Base-by-base conservation (phyloP, 257 asterid genomes). In the Anisodus acutangulus region DNA sequence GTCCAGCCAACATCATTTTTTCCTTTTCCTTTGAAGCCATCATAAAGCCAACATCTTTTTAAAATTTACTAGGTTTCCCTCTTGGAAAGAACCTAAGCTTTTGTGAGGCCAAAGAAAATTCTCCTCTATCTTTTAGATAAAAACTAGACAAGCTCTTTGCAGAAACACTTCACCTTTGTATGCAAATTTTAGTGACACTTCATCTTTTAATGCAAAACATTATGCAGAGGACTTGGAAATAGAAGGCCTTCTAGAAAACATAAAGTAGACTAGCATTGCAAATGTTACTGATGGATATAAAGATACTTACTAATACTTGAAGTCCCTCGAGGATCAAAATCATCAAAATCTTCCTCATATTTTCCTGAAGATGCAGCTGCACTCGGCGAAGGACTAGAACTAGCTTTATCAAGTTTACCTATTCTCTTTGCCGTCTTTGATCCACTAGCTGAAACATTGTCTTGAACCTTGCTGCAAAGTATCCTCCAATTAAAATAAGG, bases 251-350 rank as follows among this genome's bases (percentile, higher is more conserved):
- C 81, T 53, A 41, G 81, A 53, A 78, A 78, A 53, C 9, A 31
- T 78, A 68, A 16, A 39, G 51, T 68, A 78, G 64, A 51, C 60
- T 51, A 78, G 9, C 19, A 53, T 53, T 78, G 64, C 64, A 78
- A 51, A 54, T 26, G 45, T 51, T 78, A 26, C 35, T 51, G 81
- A 53, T 76, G 26, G 81, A 7, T 76, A 7, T 26, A 39, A 58
- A 53, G 80, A 85, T 39, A 90, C 99, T 95, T 94, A 97, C 98
- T 93, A 49, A 94, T 87, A 91, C 74, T 90, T 54, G 97, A 90
- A 82, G 90, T 89, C 57, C 97, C 98, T 59, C 99, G 92, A 49
- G 99, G 99, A 91, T 97, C 98, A 89, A 95, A 97, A 90, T 96
- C 98, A 90, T 95, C 98, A 82, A 89, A 90, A 55, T 94, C 97